A percentile compares a stretch with the other conserved stretches of the same genome.
Evolutionary conservation across 2,329 filamentous ascomycete genomes (phyloP).

Genomic region (Fusarium sambucinum): DNA sequence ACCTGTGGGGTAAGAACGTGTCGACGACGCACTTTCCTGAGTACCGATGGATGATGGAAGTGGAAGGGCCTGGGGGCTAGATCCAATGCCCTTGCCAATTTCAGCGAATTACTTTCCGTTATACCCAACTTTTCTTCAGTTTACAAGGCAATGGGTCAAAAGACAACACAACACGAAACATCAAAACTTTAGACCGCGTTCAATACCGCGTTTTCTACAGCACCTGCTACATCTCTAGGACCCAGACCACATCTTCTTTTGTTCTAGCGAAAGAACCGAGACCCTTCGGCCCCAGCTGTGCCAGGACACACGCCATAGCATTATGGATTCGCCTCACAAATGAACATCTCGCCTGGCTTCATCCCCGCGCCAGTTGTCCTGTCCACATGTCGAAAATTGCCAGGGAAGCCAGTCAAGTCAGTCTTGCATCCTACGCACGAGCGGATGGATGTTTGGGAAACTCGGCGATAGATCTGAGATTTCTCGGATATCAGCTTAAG

Average conservation of each 20-base stretch:
- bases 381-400: slow-evolving; percentile 20
- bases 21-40: slow-evolving; percentile 24
- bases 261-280: slow-evolving; percentile 19
- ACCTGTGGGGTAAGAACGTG: slow-evolving; percentile 43
- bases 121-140: slow-evolving; percentile 2
- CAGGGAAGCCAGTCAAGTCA: slow-evolving; percentile 16
- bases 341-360: slow-evolving; percentile 37
- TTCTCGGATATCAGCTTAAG: slow-evolving; percentile 16
- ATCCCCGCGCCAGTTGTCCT: slow-evolving; percentile 33
- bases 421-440: slow-evolving; percentile 1
- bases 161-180: slow-evolving; percentile 36
- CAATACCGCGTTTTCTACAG: slow-evolving; percentile 20
- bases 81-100: slow-evolving; percentile 11
- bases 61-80: slow-evolving; percentile 10
- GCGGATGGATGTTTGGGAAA: slow-evolving; percentile 21
- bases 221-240: slow-evolving; percentile 22
- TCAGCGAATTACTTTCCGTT: slow-evolving; percentile 22
- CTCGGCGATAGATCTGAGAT: slow-evolving; percentile 32
- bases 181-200: slow-evolving; percentile 17
- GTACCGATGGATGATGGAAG: slow-evolving; percentile 26
- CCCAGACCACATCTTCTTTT: slow-evolving; percentile 13
- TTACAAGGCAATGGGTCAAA: slow-evolving; percentile 20
- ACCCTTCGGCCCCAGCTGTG: slow-evolving; percentile 7
- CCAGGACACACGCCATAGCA: slow-evolving; percentile 32
- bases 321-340: slow-evolving; percentile 33